Conservation (phyloP, 2,329 filamentous ascomycete genomes). For the Taxawa tesnikishii region DNA sequence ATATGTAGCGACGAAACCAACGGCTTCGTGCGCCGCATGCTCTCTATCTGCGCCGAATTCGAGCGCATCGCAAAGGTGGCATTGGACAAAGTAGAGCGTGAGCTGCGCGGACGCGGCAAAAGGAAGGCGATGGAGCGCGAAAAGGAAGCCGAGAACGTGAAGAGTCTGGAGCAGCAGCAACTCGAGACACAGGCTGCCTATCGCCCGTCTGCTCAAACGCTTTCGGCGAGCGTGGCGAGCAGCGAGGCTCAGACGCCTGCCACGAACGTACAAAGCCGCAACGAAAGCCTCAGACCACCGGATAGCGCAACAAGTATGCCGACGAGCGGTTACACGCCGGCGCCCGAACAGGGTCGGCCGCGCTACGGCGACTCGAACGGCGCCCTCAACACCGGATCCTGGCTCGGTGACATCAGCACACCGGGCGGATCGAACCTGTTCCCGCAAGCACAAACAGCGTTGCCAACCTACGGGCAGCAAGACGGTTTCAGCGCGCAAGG, state of each 20-base stretch:
- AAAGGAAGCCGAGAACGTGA: not conserved
- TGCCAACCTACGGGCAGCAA: too few relatives aligned
- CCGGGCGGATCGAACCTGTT: too few relatives aligned
- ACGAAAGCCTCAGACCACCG: not conserved
- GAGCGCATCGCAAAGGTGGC: constrained; percentile 86
- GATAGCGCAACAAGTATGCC: too few relatives aligned
- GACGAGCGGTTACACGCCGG: too few relatives aligned
- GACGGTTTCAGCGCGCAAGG: constrained; percentile 9
- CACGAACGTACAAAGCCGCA: constrained; percentile 9
- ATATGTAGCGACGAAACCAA: constrained; percentile 65
- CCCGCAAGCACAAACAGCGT: too few relatives aligned
- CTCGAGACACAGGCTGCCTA: constrained; percentile 21
- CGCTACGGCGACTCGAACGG: too few relatives aligned
- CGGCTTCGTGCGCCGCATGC: constrained; percentile 84
- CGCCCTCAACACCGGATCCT: too few relatives aligned
- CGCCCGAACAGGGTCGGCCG: too few relatives aligned
- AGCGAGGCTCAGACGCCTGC: constrained; percentile 9
- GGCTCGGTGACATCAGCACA: too few relatives aligned
- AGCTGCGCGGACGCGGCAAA: constrained; percentile 68
- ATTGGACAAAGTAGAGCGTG: constrained; percentile 82
- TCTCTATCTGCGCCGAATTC: constrained; percentile 90
- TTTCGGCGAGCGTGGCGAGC: constrained; percentile 13
- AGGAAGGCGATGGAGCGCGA: constrained; percentile 57
- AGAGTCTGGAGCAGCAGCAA: constrained; percentile 19
- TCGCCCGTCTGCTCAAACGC: constrained; percentile 17